These are phyloP conservation scores for Globisporangium radiosum DNA, from an alignment of 352 stramenopile genomes.

Conservation along the genomic window DNA sequence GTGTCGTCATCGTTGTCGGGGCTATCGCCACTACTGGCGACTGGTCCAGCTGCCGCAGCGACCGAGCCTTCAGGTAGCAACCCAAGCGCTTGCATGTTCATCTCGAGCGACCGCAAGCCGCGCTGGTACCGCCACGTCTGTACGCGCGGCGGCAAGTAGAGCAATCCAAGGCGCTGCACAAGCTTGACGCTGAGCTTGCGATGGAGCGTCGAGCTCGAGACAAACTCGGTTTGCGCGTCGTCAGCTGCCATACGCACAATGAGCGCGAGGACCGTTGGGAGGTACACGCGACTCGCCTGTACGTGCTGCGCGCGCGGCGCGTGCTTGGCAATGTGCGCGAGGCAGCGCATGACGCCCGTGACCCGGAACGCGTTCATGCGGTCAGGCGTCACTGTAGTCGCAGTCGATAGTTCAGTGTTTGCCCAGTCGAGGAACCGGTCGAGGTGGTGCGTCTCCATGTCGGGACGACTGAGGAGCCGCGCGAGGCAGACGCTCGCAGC, in stretches of 20 bases:
- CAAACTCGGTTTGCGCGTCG: conserved; percentile 27
- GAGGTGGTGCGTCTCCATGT: conserved; percentile 91
- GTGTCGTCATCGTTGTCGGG: conserved; percentile 6
- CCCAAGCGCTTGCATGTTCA: conserved; percentile 80
- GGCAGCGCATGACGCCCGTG: conserved; percentile 74
- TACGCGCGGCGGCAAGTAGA: conserved; percentile 93
- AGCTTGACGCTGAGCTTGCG: conserved; percentile 97
- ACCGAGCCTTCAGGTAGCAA: conserved; percentile 11
- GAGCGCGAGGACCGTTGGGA: conserved; percentile 61
- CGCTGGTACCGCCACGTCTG: conserved; percentile 95
- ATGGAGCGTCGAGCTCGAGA: conserved; percentile 77
- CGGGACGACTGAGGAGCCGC: conserved; percentile 91
- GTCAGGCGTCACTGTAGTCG: conserved; percentile 26
- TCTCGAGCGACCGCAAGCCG: conserved; percentile 88
- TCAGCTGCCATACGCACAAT: conserved; percentile 52
- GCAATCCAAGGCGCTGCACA: conserved; percentile 91
- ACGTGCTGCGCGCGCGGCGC: conserved; percentile 68
- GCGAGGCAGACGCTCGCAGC: conserved; percentile 93
- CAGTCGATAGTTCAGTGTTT: conserved; percentile 45
- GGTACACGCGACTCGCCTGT: conserved; percentile 65
- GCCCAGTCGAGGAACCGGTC: conserved; percentile 90
- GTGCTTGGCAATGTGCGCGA: conserved; percentile 78
- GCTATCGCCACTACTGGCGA: background rate
- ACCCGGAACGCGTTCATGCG: conserved; percentile 66
- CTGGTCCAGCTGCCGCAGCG: too few species aligned